Conservation (phyloP, 2,329 filamentous ascomycete genomes). For the Talaromyces sp. region DNA sequence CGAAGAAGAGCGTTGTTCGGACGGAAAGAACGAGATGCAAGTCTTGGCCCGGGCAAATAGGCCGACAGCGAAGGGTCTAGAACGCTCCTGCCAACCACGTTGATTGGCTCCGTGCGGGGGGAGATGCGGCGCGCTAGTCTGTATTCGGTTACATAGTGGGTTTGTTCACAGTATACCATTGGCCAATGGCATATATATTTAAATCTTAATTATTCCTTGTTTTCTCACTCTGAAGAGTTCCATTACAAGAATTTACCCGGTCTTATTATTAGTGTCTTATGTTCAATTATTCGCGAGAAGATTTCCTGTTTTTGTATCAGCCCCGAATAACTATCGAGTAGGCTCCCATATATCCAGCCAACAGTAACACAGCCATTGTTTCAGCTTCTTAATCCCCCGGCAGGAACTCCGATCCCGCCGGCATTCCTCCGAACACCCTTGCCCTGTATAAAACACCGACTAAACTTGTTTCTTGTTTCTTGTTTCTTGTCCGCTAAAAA, state of each 20-base stretch:
- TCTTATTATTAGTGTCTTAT: not conserved
- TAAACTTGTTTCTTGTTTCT: not conserved
- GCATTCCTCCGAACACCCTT: constrained; percentile 22
- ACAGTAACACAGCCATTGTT: not conserved
- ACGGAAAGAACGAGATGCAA: not conserved
- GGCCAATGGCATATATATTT: not conserved
- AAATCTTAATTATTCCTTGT: not conserved
- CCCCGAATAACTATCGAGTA: not conserved
- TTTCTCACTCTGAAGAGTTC: not conserved
- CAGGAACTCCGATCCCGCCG: constrained; percentile 19
- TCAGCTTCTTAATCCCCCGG: constrained; percentile 8
- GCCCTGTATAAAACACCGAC: constrained; percentile 10
- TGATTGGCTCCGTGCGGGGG: not conserved
- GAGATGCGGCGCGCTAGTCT: not conserved
- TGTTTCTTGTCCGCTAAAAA: not conserved
- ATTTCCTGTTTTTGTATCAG: not conserved
- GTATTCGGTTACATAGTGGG: no score
- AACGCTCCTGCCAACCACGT: not conserved
- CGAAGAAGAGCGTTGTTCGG: not conserved
- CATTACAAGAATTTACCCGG: not conserved
- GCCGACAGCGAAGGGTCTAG: not conserved
- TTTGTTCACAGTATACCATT: no score
- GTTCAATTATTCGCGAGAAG: not conserved
- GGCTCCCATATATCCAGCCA: not conserved
- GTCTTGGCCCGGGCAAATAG: not conserved